Evolutionary conservation across 164 flowering plant species (phyloP).

Genomic region (Stephania cephalantha): DNA sequence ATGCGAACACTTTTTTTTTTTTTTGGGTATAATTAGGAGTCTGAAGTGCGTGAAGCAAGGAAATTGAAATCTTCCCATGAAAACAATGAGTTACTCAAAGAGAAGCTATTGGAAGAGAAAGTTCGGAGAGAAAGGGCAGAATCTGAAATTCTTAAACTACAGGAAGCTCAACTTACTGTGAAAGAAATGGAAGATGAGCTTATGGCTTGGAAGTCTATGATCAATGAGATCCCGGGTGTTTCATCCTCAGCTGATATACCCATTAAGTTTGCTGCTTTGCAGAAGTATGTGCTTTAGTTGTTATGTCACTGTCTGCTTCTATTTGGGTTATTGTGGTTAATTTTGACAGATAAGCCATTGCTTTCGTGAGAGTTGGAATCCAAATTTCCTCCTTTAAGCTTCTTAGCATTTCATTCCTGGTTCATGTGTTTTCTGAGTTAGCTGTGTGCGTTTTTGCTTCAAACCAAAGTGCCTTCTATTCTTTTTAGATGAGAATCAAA

Average conservation of each 20-base stretch:
- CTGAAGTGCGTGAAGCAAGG: constrained; percentile 89
- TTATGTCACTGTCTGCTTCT: constrained; percentile 4
- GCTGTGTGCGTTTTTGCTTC: not conserved
- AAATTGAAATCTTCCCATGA: constrained; percentile 62
- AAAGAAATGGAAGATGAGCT: constrained; percentile 73
- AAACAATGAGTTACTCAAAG: constrained; percentile 62
- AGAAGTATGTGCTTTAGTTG: constrained; percentile 43
- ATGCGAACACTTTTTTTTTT: not conserved
- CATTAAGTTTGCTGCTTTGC: constrained; percentile 56
- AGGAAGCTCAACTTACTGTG: constrained; percentile 41
- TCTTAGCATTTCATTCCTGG: not conserved
- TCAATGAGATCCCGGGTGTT: constrained; percentile 67
- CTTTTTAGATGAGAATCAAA: not conserved
- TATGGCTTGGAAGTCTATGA: constrained; percentile 56
- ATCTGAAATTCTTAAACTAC: constrained; percentile 50
- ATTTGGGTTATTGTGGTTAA: not conserved
- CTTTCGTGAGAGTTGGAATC: not conserved
- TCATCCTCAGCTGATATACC: constrained; percentile 62
- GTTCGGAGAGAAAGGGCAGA: constrained; percentile 75
- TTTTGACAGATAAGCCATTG: not conserved
- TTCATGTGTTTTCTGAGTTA: not conserved
- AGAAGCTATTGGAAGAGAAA: constrained; percentile 70
- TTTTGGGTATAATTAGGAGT: constrained; percentile 41
- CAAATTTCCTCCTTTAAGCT: not conserved
- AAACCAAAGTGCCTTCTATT: not conserved